Evolutionary conservation across 441 rosid genomes (phyloP), one percentile per base, ranked within the genome.

Genomic region (Raphanus hybrid): DNA sequence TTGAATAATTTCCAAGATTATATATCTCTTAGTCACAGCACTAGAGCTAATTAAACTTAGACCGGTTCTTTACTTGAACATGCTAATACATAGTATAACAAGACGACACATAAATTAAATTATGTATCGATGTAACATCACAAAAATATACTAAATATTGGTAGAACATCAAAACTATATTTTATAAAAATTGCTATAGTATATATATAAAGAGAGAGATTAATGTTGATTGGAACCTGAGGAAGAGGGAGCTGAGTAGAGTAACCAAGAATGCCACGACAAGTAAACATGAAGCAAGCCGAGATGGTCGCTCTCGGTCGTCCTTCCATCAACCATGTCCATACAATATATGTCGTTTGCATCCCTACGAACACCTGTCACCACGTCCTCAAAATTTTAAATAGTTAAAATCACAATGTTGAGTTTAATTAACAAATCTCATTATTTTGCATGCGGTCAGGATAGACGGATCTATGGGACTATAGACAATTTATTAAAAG

Each of bases 341-440:
- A 90, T 32, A 91, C 16, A 35, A 95, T 90, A 69, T 95, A 95
- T 12, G 84, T 58, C 8, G 95, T 83, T 79, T 95, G 98, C 97
- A 93, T 90, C 52, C 79, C 92, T 69, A 95, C 98, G 81, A 93
- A 95, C 82, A 88, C 96, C 98, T 90, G 77, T 27, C 65, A 67
- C 76, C 35, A 59, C 29, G 16, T 0, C 32, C 34, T 52, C 67
- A 20, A 18, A 43, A 43, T 10, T 55, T 39, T 55, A 5, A 52
- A 57, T 5, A 34, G 16, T 10, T 70, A 67, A 41, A 43, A 75
- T 45, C 43, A 37, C 43, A 8, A 37, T 37, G 54, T 18, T 18
- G 20, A 18, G 1, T 18, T 18, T 18, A 39, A 39, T 9, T 61
- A 50, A 73, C 70, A 67, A 71, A 78, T 71, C 76, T 59, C 14